Evolutionary conservation across 2,329 filamentous ascomycete species (phyloP).

Genomic region (Penicillium expansum): DNA sequence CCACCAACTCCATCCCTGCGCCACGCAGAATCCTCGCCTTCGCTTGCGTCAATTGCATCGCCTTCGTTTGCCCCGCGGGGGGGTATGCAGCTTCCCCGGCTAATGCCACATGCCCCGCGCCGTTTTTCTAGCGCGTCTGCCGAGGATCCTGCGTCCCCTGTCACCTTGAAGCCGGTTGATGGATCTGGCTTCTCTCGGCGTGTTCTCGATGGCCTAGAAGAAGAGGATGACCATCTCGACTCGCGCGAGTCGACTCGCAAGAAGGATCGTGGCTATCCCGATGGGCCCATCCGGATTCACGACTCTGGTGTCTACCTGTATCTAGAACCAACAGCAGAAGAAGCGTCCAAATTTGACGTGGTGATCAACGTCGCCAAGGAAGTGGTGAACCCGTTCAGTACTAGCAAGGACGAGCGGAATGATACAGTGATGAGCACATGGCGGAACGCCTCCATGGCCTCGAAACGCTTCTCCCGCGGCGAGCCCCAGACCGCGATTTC

Average conservation of each 20-base stretch:
- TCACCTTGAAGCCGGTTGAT: slow-evolving; percentile 29
- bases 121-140: slow-evolving; percentile 27
- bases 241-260: slow-evolving; percentile 59
- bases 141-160: slow-evolving; percentile 24
- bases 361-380: slow-evolving; percentile 66
- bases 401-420: slow-evolving; percentile 27
- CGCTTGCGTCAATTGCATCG: slow-evolving; percentile 54
- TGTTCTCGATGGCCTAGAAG: slow-evolving; percentile 48
- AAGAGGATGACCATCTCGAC: slow-evolving; percentile 48
- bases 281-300: slow-evolving; percentile 64
- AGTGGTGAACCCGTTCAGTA: slow-evolving; percentile 58
- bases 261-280: slow-evolving; percentile 61
- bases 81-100: slow-evolving; percentile 52
- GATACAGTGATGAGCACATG: slow-evolving; percentile 45
- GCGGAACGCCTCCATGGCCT: slow-evolving; percentile 47
- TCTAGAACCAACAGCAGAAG: slow-evolving; percentile 59
- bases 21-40: slow-evolving; percentile 63
- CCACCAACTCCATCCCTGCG: slow-evolving; percentile 61
- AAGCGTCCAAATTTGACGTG: slow-evolving; percentile 60
- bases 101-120: slow-evolving; percentile 31
- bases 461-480: slow-evolving; percentile 35
- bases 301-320: slow-evolving; percentile 62
- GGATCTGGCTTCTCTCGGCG: slow-evolving; percentile 24
- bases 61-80: slow-evolving; percentile 49
- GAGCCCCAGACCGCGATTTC: slow-evolving; percentile 47